These are phyloP conservation scores for Gastrolobium bilobum DNA, from an alignment of 306 rosid species.

Conservation along the genomic window DNA sequence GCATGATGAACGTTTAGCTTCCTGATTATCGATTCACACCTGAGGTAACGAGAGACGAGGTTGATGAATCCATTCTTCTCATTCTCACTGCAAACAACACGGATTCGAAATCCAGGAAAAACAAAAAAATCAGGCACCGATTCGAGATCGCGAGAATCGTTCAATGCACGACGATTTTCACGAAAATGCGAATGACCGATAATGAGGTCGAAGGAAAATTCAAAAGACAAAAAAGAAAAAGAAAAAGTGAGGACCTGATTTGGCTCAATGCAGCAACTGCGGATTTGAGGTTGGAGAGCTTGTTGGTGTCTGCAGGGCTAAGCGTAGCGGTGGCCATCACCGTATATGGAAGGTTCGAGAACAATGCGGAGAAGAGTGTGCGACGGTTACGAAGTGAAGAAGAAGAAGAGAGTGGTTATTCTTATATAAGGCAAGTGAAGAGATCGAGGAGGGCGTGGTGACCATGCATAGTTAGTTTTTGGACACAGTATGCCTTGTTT, in stretches of 20 bases:
- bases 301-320: conserved; percentile 58
- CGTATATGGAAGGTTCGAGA: conserved; percentile 45
- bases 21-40: conserved; percentile 58
- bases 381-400: neutral
- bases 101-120: neutral
- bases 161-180: neutral
- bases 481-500: conserved; percentile 50
- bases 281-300: conserved; percentile 70
- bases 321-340: conserved; percentile 74
- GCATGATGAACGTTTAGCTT: conserved; percentile 7
- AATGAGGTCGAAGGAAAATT: neutral
- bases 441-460: neutral
- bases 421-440: neutral
- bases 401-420: neutral
- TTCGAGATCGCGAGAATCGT: neutral
- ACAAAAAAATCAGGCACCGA: conserved; percentile 22
- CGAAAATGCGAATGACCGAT: neutral
- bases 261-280: conserved; percentile 67
- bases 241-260: conserved; percentile 66
- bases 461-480: conserved; percentile 3
- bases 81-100: conserved; percentile 61
- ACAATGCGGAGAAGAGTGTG: conserved; percentile 18
- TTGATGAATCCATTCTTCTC: conserved; percentile 83
- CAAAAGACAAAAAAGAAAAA: neutral
- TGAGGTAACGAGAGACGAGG: conserved; percentile 86